Percentiles rank a stretch among this genome's conserved stretches.
These are phyloP conservation scores for Paxillus ammoniavirescens DNA, from an alignment of 768 basidiomycete genomes.

Conservation along the genomic window DNA sequence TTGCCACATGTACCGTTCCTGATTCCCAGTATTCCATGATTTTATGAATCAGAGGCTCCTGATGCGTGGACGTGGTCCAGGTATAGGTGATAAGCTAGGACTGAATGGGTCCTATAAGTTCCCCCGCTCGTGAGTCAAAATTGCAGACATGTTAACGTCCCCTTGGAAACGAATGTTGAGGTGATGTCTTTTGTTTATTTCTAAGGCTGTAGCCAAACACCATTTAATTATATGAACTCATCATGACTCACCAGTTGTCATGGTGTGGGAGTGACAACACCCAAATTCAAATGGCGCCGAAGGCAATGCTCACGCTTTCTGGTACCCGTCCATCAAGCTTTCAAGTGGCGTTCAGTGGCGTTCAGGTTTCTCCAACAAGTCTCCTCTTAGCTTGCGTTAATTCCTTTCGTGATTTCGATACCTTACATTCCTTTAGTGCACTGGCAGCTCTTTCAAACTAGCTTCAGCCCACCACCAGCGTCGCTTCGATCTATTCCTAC, in stretches of 20 bases:
- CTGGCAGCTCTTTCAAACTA: background rate
- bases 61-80: slow-evolving; percentile 9
- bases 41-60: slow-evolving; percentile 11
- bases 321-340: background rate
- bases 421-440: background rate
- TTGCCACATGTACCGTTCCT: slow-evolving; percentile 24
- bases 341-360: background rate
- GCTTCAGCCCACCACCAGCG: slow-evolving; percentile 4
- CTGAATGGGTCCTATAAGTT: background rate
- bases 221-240: background rate
- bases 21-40: slow-evolving; percentile 3
- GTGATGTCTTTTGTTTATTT: slow-evolving; percentile 11
- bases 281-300: background rate
- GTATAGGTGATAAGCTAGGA: slow-evolving; percentile 2
- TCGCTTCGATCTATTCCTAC: slow-evolving; percentile 5
- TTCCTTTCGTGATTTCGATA: background rate
- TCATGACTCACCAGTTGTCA: too few species aligned
- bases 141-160: slow-evolving; percentile 6
- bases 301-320: background rate
- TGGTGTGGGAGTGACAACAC: slow-evolving; percentile 1
- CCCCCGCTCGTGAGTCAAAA: slow-evolving; percentile 13
- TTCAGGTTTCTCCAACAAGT: background rate
- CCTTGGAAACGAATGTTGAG: background rate
- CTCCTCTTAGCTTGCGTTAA: background rate
- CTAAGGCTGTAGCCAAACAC: slow-evolving; percentile 15